Conservation (phyloP, 1,139 yeast genomes). For the Yamadazyma friedrichii region DNA sequence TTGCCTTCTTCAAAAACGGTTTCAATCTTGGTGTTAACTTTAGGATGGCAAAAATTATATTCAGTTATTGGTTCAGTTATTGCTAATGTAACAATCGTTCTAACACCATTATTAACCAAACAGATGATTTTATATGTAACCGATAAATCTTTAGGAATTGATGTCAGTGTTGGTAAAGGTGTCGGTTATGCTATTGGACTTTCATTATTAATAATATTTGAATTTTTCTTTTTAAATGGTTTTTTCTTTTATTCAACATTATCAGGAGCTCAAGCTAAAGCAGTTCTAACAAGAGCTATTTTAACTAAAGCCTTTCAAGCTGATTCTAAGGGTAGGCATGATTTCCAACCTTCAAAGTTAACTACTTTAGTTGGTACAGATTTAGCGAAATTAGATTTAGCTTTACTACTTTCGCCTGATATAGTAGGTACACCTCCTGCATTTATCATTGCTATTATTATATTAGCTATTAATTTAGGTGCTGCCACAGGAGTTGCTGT, state of each 20-base stretch:
- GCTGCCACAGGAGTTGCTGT: slow-evolving; percentile 35
- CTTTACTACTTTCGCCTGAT: slow-evolving; percentile 31
- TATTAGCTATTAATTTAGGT: slow-evolving; percentile 33
- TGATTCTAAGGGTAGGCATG: slow-evolving; percentile 56
- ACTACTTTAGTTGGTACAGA: slow-evolving; percentile 51
- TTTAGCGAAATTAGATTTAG: slow-evolving; percentile 35
- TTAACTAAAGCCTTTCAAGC: slow-evolving; percentile 64
- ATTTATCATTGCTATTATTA: slow-evolving; percentile 29
- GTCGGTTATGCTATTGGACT: slow-evolving; percentile 38
- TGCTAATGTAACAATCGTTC: slow-evolving; percentile 21
- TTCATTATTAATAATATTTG: slow-evolving; percentile 22
- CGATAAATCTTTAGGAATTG: slow-evolving; percentile 23
- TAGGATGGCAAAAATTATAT: slow-evolving; percentile 25
- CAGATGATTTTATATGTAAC: slow-evolving; percentile 29
- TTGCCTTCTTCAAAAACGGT: slow-evolving; percentile 14
- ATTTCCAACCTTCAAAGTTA: slow-evolving; percentile 63
- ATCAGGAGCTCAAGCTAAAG: slow-evolving; percentile 66
- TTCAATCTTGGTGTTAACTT: slow-evolving; percentile 23
- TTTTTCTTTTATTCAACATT: slow-evolving; percentile 26
- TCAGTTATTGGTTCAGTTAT: slow-evolving; percentile 22
- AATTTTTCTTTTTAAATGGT: slow-evolving; percentile 11
- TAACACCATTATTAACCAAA: slow-evolving; percentile 30
- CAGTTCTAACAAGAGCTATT: slow-evolving; percentile 64
- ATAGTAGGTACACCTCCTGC: slow-evolving; percentile 29
- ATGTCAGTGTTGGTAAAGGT: slow-evolving; percentile 28